Base-by-base conservation (phyloP, 2,329 filamentous ascomycete genomes). In the Lachnellula hyalina region DNA sequence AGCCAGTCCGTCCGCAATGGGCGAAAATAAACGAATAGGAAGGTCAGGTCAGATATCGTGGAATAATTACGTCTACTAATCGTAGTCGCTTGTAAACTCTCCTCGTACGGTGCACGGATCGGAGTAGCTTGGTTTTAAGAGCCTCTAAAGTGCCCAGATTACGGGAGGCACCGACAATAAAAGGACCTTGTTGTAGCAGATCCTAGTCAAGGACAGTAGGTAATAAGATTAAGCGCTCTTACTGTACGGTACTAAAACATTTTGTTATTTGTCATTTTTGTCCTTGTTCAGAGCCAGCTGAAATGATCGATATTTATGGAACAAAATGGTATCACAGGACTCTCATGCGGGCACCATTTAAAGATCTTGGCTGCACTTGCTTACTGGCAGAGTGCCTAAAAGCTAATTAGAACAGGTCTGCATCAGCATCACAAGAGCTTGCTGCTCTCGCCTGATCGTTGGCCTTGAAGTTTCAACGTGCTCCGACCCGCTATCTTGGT, bases 1-100 rank as follows among this genome's bases (percentile, higher is more conserved):
- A 25, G 47, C 50, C 51, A 62, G 42, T 23, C 60, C 49, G 42
- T 23, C 60, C 49, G 35, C 50, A 61, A 53, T 55, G 32, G 54
- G 60, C 50, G 15, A 62, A 62, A 62, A 59, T 62, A 62, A 47
- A 61, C 60, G 60, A 62, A 11, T 19, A 17, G 5, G 19, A 23
- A 44, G 11, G 17, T 32, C 28, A 32, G 28, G 45, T 17, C 44
- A 28, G 35, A 49, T 12, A 32, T 36, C 15, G 38, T 41, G 6
- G 17, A n/a, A 17, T 7, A n/a, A 17, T 7, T 6, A 15, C 17
- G 38, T 19, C 6, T n/a, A 41, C 17, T 19, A 41, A n/a, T 41
- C 15, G 15, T 19, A 17, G 5, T 19, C 15, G 38, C 15, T 41
- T 11, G 38, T 41, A 41, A n/a, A 41, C 4, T 25, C 2, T 25